phyloP scores from a whole-genome alignment of 768 basidiomycete species.

The Rhodotorula diobovata region DNA sequence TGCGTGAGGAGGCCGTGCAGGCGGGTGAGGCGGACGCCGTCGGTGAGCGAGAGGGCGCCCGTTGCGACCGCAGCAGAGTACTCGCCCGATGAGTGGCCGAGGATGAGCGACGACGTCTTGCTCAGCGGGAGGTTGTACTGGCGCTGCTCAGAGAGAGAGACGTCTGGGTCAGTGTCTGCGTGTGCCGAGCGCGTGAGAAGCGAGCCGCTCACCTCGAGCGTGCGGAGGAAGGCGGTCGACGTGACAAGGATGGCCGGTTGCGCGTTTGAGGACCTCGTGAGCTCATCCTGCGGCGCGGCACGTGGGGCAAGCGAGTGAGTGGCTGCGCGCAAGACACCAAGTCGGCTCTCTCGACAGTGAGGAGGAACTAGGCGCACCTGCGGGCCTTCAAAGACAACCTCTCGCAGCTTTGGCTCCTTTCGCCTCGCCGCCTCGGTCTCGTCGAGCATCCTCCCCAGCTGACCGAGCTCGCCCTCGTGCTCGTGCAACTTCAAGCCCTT shows the following conservation, averaged over 20 bases:
- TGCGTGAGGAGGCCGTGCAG: constrained; percentile 42
- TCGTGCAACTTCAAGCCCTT: constrained; percentile 36
- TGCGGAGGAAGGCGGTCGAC: constrained; percentile 41
- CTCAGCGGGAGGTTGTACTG: constrained; percentile 19
- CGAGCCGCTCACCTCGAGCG: constrained; percentile 36
- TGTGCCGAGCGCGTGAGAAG: neutral
- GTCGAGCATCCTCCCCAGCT: constrained; percentile 37
- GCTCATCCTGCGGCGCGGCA: constrained; percentile 30
- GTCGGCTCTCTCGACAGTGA: neutral
- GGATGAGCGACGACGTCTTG: constrained; percentile 22
- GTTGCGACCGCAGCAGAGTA: constrained; percentile 43
- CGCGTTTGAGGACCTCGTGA: constrained; percentile 42
- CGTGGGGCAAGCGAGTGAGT: neutral
- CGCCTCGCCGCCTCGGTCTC: constrained; percentile 7
- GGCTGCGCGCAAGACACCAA: neutral
- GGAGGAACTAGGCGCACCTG: constrained; percentile 35
- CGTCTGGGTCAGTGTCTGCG: too few species aligned
- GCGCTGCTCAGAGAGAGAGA: neutral
- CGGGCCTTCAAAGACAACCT: constrained; percentile 40
- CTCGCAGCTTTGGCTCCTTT: constrained; percentile 16
- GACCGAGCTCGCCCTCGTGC: constrained; percentile 36
- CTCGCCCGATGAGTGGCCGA: constrained; percentile 43
- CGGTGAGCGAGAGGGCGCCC: constrained; percentile 40
- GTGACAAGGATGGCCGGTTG: constrained; percentile 45
- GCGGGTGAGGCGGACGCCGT: constrained; percentile 42